A percentile compares a stretch with the other conserved stretches of the same genome.
Evolutionary conservation across 257 asterid genomes (phyloP).

Genomic region (Ballota nigra): DNA sequence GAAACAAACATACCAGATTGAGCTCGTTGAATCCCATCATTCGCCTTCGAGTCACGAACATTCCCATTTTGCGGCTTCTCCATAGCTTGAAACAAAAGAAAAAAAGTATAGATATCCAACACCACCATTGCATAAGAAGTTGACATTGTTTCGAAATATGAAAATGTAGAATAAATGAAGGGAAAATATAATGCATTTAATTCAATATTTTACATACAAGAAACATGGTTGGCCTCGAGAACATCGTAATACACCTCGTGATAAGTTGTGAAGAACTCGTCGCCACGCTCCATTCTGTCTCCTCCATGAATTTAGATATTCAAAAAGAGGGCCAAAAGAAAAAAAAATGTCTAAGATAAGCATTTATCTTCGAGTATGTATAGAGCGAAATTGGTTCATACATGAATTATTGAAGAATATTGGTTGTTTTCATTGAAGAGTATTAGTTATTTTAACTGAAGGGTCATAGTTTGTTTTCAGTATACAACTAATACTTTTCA

Average conservation of each 20-base stretch:
- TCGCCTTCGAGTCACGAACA: conserved; percentile 58
- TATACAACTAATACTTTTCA: no score
- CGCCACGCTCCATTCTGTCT: conserved; percentile 50
- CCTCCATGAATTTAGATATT: conserved; percentile 15
- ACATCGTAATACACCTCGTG: conserved; percentile 57
- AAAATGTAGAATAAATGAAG: not conserved
- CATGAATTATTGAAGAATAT: no score
- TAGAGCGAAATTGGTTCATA: no score
- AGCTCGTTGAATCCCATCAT: conserved; percentile 55
- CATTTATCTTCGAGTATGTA: no score
- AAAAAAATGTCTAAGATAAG: not conserved
- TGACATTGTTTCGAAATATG: not conserved
- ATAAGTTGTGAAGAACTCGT: conserved; percentile 51
- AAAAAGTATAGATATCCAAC: not conserved
- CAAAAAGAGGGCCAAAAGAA: not conserved
- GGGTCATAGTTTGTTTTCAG: no score
- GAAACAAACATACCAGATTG: no score
- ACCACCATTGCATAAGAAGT: no score
- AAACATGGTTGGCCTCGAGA: conserved; percentile 58
- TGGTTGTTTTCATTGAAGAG: no score
- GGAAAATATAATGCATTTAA: not conserved
- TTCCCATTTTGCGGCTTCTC: conserved; percentile 69
- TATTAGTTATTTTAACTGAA: no score
- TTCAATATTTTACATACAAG: conserved; percentile 33
- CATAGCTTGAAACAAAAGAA: conserved; percentile 38